Conservation (phyloP, 2,329 filamentous ascomycete genomes). For the Beauveria caledonica region DNA sequence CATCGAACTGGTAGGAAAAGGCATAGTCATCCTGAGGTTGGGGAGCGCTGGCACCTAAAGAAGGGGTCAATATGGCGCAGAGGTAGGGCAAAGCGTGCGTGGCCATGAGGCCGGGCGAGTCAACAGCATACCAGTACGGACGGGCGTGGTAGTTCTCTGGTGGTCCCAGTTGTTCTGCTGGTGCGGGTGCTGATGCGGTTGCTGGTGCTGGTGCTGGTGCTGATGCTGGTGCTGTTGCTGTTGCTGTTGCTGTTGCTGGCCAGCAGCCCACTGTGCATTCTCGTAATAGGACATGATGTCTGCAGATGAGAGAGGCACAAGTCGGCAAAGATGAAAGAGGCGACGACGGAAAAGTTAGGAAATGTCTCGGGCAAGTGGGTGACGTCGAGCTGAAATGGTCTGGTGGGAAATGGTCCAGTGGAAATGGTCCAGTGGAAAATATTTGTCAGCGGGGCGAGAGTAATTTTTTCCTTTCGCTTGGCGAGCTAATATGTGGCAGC, state of each 20-base stretch:
- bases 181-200: constrained; percentile 3
- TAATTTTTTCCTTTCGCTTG: constrained; percentile 1
- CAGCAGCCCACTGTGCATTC: constrained; percentile 32
- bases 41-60: constrained; percentile 64
- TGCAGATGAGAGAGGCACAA: neutral
- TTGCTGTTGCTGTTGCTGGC: constrained; percentile 12
- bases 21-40: constrained; percentile 69
- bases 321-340: constrained; percentile 16
- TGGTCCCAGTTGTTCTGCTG: constrained; percentile 36
- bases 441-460: constrained; percentile 10
- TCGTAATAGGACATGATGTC: constrained; percentile 37
- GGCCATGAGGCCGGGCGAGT: neutral
- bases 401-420: constrained; percentile 3
- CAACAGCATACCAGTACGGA: constrained; percentile 29
- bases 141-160: constrained; percentile 33
- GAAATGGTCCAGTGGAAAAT: constrained; percentile 3
- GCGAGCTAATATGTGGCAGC: neutral
- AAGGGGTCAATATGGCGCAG: constrained; percentile 12
- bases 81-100: neutral
- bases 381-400: constrained; percentile 11
- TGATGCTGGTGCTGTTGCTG: constrained; percentile 3
- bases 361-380: constrained; percentile 12
- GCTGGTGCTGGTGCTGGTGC: constrained; percentile 2
- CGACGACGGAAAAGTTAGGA: constrained; percentile 4
- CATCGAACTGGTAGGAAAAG: constrained; percentile 83